Evolutionary conservation across 176 grass and related monocot species (phyloP).

Genomic region (Oryza longistaminata): DNA sequence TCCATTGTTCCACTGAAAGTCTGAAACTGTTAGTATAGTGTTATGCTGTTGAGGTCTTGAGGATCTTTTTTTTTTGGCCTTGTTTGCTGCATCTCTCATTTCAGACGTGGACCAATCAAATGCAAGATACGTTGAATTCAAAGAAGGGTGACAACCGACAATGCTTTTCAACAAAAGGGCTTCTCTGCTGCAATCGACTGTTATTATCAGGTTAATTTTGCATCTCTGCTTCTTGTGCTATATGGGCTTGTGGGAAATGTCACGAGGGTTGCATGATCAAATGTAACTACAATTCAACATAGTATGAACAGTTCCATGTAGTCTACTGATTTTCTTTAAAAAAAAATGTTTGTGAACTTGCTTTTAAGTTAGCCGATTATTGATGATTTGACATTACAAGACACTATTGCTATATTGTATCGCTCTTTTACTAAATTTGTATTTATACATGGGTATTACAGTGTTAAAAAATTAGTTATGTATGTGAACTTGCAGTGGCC

Average conservation of each 20-base stretch:
- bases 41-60: constrained; percentile 20
- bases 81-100: constrained; percentile 71
- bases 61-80: neutral
- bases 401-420: no score
- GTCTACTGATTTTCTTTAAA: neutral
- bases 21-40: neutral
- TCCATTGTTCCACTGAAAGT: constrained; percentile 18
- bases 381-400: no score
- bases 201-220: constrained; percentile 75
- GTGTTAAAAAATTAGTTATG: no score
- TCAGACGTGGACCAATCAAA: constrained; percentile 99
- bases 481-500: no score
- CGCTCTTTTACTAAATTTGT: no score
- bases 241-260: neutral
- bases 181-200: constrained; percentile 79
- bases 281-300: constrained; percentile 3
- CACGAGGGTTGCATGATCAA: constrained; percentile 28
- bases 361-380: no score
- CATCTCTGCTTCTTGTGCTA: neutral
- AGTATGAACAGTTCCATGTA: neutral
- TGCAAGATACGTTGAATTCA: constrained; percentile 95
- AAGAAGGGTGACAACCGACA: constrained; percentile 81
- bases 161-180: constrained; percentile 89
- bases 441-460: no score
- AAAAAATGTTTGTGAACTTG: neutral